A percentile compares a stretch with the other conserved stretches of the same genome.
phyloP scores from a whole-genome alignment of 75 land plant species.

The Isoetes taiwanensis region DNA sequence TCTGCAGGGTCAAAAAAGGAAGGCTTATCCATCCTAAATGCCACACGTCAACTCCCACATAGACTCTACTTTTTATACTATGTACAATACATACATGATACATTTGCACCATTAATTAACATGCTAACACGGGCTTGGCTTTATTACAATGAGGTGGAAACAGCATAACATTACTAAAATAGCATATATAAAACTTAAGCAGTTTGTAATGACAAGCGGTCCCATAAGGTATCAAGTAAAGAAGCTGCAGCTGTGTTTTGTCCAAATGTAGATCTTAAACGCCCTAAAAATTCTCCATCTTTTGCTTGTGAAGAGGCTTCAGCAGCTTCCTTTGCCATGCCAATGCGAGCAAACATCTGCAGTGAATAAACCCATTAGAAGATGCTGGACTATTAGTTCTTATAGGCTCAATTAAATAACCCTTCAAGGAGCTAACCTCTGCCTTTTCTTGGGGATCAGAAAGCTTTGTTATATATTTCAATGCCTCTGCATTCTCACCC shows the following conservation, averaged over 20 bases:
- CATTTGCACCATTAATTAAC: too few species aligned
- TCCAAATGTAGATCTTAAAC: constrained; percentile 64
- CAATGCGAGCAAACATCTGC: constrained; percentile 91
- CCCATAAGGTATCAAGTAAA: constrained; percentile 73
- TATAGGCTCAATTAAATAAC: background rate
- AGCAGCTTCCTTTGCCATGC: constrained; percentile 96
- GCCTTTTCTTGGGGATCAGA: constrained; percentile 80
- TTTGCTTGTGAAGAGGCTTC: constrained; percentile 90
- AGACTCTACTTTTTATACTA: too few species aligned
- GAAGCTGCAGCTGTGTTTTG: constrained; percentile 80
- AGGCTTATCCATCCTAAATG: too few species aligned
- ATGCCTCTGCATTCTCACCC: constrained; percentile 69
- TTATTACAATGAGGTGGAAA: too few species aligned
- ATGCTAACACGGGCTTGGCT: too few species aligned
- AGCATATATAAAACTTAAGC: too few species aligned
- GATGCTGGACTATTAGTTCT: background rate
- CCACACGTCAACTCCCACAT: too few species aligned
- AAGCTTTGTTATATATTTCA: constrained; percentile 88
- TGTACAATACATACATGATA: too few species aligned
- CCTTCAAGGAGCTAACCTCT: constrained; percentile 43
- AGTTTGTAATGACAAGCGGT: constrained; percentile 71
- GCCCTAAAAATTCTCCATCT: constrained; percentile 78
- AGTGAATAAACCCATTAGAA: constrained; percentile 4
- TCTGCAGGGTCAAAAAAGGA: too few species aligned
- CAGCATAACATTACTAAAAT: too few species aligned